Percentiles rank a stretch among this genome's conserved stretches.
These are phyloP conservation scores for Nissolia schottii DNA, from an alignment of 306 rosid species.

Conservation along the genomic window DNA sequence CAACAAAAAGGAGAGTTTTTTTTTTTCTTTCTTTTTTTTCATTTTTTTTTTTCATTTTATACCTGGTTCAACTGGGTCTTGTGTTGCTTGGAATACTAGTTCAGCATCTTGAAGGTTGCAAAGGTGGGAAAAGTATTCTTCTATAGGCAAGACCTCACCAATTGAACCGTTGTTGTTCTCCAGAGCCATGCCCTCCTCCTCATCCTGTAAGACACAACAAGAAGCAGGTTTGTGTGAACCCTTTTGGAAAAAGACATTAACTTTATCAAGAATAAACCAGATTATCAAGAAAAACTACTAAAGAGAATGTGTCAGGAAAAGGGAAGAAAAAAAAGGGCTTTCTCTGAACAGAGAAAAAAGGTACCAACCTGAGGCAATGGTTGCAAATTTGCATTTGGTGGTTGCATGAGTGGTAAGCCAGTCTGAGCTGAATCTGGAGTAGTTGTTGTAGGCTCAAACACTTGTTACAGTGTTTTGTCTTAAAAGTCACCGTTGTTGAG, in stretches of 20 bases:
- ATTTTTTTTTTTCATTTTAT: not conserved
- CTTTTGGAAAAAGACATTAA: slow-evolving; percentile 6
- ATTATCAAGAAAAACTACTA: slow-evolving; percentile 20
- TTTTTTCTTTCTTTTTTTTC: too few relatives aligned
- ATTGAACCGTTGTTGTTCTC: slow-evolving; percentile 11
- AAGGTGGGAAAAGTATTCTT: not conserved
- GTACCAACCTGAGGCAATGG: slow-evolving; percentile 32
- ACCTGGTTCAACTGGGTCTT: not conserved
- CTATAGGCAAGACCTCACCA: slow-evolving; percentile 6
- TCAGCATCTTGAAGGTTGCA: not conserved
- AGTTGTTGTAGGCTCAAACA: slow-evolving; percentile 12
- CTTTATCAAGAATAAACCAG: too few relatives aligned
- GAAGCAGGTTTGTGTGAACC: slow-evolving; percentile 4
- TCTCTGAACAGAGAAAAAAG: not conserved
- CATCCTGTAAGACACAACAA: slow-evolving; percentile 24
- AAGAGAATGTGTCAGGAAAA: not conserved
- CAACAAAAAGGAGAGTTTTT: too few relatives aligned
- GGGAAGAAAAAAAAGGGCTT: too few relatives aligned
- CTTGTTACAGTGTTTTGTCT: too few relatives aligned
- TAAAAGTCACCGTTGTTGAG: too few relatives aligned
- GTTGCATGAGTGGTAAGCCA: slow-evolving; percentile 16
- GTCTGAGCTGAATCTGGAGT: slow-evolving; percentile 10
- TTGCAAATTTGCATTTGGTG: not conserved
- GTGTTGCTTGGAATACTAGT: not conserved
- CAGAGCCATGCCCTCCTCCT: too few relatives aligned